phyloP scores from a whole-genome alignment of 129 eudicot species.

The Centrapalus pauciflorus region DNA sequence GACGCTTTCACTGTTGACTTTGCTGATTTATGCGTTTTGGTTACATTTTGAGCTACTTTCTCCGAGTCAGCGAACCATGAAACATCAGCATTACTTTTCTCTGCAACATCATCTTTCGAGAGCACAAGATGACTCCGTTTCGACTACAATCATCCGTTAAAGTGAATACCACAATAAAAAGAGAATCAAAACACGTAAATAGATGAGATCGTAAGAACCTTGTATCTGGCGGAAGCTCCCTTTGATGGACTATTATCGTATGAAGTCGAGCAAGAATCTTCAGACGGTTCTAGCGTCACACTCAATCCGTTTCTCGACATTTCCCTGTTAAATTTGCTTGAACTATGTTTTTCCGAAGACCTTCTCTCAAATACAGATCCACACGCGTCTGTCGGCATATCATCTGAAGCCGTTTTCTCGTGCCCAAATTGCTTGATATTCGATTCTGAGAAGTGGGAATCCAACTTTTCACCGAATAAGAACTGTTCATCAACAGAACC shows the following conservation, averaged over 20 bases:
- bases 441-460: constrained; percentile 22
- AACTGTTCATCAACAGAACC: constrained; percentile 32
- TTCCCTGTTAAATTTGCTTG: constrained; percentile 40
- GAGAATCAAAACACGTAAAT: no score
- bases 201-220: constrained; percentile 20
- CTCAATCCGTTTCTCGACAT: constrained; percentile 29
- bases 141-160: constrained; percentile 4
- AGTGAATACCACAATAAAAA: neutral
- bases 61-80: constrained; percentile 19
- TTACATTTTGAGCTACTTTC: constrained; percentile 21
- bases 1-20: constrained; percentile 36
- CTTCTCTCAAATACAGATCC: constrained; percentile 32
- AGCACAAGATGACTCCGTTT: constrained; percentile 23
- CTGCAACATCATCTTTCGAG: constrained; percentile 31
- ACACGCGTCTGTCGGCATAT: no score
- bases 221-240: constrained; percentile 36
- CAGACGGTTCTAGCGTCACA: constrained; percentile 21
- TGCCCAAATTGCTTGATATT: constrained; percentile 28
- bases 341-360: constrained; percentile 36
- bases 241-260: constrained; percentile 27
- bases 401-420: constrained; percentile 27
- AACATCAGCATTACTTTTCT: constrained; percentile 17
- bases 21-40: constrained; percentile 36
- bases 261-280: constrained; percentile 34
- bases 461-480: constrained; percentile 19